phyloP scores from a whole-genome alignment of 1,139 yeast genomes.

The Saccharomyces hybrid region DNA sequence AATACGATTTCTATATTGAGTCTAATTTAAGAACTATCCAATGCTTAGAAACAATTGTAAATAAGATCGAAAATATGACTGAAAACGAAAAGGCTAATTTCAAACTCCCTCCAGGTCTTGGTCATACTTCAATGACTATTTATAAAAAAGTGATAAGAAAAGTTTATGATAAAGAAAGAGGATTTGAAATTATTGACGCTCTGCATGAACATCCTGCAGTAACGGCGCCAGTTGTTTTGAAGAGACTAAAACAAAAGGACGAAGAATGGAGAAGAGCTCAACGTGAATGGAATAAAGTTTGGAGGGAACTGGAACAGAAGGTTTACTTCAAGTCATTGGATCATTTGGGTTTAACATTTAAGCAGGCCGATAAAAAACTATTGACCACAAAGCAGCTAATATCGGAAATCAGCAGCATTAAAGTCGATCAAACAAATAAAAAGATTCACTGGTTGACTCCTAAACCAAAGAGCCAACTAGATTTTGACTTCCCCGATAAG shows the following conservation, averaged over 20 bases:
- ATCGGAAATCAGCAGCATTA: conserved; percentile 85
- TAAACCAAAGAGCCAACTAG: conserved; percentile 72
- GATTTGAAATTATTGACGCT: conserved; percentile 92
- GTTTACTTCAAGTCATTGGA: conserved; percentile 89
- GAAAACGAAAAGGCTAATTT: conserved; percentile 80
- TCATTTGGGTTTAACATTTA: conserved; percentile 90
- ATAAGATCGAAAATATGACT: conserved; percentile 87
- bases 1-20: conserved; percentile 91
- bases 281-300: conserved; percentile 96
- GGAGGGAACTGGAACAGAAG: conserved; percentile 97
- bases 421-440: conserved; percentile 73
- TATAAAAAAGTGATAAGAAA: conserved; percentile 89
- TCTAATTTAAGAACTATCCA: conserved; percentile 91
- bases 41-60: conserved; percentile 89
- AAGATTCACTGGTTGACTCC: conserved; percentile 84
- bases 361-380: conserved; percentile 90
- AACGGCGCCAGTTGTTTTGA: conserved; percentile 88
- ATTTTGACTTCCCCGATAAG: conserved; percentile 56
- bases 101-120: conserved; percentile 86
- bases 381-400: conserved; percentile 84
- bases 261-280: conserved; percentile 99
- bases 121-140: conserved; percentile 82
- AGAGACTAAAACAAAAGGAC: conserved; percentile 90
- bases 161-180: conserved; percentile 88
- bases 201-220: conserved; percentile 90